Percentiles rank a stretch among this genome's conserved stretches.
Evolutionary conservation across 768 basidiomycete species (phyloP).

Genomic region (Tylopilus intermedius): DNA sequence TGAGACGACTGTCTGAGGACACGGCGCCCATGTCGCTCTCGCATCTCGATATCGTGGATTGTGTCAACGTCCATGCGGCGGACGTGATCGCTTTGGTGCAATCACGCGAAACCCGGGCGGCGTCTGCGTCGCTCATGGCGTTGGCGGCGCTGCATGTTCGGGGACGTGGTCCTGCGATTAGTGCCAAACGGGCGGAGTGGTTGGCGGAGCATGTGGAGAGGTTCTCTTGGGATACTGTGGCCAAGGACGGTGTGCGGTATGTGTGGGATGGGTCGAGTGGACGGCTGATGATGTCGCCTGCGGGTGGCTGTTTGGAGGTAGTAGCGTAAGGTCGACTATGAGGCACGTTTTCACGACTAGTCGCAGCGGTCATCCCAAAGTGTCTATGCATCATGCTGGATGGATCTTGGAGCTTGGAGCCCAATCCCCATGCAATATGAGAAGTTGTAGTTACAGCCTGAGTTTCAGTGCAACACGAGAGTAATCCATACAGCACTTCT

Average conservation of each 20-base stretch:
- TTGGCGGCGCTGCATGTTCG: conserved; percentile 2
- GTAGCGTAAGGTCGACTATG: too few species aligned
- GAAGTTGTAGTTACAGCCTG: too few species aligned
- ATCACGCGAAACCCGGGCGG: conserved; percentile 2
- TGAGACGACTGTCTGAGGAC: neutral
- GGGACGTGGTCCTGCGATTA: conserved; percentile 7
- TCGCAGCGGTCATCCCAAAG: neutral
- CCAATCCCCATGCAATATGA: too few species aligned
- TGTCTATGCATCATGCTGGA: too few species aligned
- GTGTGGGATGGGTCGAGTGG: conserved; percentile 2
- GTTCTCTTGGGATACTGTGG: conserved; percentile 11
- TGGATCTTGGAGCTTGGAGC: too few species aligned
- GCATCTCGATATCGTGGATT: conserved; percentile 4
- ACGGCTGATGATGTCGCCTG: neutral
- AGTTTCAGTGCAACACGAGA: too few species aligned
- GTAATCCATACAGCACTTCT: too few species aligned
- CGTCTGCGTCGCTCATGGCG: conserved; percentile 6
- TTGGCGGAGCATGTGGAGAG: conserved; percentile 3
- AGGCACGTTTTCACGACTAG: neutral
- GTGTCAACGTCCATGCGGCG: conserved; percentile 4
- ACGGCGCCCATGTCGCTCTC: neutral
- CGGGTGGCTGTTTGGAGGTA: neutral
- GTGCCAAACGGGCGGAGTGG: conserved; percentile 1
- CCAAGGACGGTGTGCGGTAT: conserved; percentile 6
- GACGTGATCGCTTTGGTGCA: conserved; percentile 3